Evolutionary conservation across 2,329 filamentous ascomycete species (phyloP), one percentile per base, ranked within the genome.

Genomic region (Septoria petroselini): DNA sequence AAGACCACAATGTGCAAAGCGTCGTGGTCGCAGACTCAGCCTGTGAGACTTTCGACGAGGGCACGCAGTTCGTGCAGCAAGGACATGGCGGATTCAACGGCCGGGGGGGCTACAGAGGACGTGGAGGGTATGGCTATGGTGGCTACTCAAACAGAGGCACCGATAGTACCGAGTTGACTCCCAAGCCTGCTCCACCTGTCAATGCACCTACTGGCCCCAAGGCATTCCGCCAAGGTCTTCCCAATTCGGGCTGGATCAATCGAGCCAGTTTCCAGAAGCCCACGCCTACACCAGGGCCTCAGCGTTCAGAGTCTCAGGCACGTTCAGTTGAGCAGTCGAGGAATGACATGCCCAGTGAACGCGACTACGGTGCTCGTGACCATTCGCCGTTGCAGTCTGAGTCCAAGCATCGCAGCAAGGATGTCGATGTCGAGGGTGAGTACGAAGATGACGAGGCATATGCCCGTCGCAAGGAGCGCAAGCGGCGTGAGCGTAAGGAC

Each of bases 151-250:
- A 35, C 48, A 40, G 55, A 49, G 49, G 54, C 31, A 58, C 41
- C 19, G 57, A 58, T 50, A 57, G 51, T 25, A 61, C 57, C 14
- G 62, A 63, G 33, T 56, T 63, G 35, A 62, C 58, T 14, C 58
- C 58, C 21, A 51, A 60, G 42, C 57, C 63, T 29, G 64, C 65
- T 43, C 66, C 67, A 17, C 67, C 67, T 4, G 49, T 66, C 43
- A 68, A 68, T 71, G 93, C 93, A 21, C 93, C 93, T 21, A 95
- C 86, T 47, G 93, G 91, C 7, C 93, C 93, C 40, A 91, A 93
- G 71, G 93, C 93, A 14, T 95, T 97, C 88, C 81, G 91, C 56
- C 86, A 93, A 70, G 89, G 90, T 23, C 75, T 90, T 8, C 86
- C 88, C 43, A 94, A 94, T 68, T 91, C 85, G 50, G 88, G 86